Conservation (phyloP, 192 early-diverging fungal genomes). For the Radiomyces spectabilis region DNA sequence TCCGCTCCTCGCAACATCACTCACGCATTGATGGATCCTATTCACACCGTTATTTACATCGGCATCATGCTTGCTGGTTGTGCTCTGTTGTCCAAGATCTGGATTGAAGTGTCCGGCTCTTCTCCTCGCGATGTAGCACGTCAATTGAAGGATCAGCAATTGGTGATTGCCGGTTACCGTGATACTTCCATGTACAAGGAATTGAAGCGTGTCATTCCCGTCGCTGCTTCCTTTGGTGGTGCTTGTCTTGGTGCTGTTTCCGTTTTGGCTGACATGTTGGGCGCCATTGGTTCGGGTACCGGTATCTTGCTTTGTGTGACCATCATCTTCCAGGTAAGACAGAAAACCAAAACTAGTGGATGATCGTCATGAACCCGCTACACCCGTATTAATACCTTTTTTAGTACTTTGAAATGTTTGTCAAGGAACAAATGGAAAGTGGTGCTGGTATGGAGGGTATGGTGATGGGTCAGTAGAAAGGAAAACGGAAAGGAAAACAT, state of each 20-base stretch:
- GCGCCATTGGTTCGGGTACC: slow-evolving; percentile 98
- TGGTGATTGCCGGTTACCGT: slow-evolving; percentile 90
- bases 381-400: too few relatives aligned
- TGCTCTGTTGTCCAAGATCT: slow-evolving; percentile 94
- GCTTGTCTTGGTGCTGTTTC: slow-evolving; percentile 93
- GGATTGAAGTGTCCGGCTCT: slow-evolving; percentile 98
- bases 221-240: slow-evolving; percentile 95
- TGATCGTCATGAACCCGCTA: too few relatives aligned
- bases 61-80: slow-evolving; percentile 93
- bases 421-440: slow-evolving; percentile 31
- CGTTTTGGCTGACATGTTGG: slow-evolving; percentile 94
- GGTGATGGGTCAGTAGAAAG: slow-evolving; percentile 16
- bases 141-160: slow-evolving; percentile 96
- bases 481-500: too few relatives aligned
- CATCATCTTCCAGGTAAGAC: slow-evolving; percentile 82
- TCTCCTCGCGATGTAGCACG: slow-evolving; percentile 96
- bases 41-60: slow-evolving; percentile 93
- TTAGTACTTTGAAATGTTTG: slow-evolving; percentile 37
- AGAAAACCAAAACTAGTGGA: too few relatives aligned
- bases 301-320: slow-evolving; percentile 98
- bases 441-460: slow-evolving; percentile 25
- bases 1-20: slow-evolving; percentile 88
- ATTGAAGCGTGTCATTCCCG: slow-evolving; percentile 97
- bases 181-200: slow-evolving; percentile 99
- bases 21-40: slow-evolving; percentile 83